These are phyloP conservation scores for Tolypocladium endophyticum DNA, from an alignment of 2,329 filamentous ascomycete species.

Conservation along the genomic window DNA sequence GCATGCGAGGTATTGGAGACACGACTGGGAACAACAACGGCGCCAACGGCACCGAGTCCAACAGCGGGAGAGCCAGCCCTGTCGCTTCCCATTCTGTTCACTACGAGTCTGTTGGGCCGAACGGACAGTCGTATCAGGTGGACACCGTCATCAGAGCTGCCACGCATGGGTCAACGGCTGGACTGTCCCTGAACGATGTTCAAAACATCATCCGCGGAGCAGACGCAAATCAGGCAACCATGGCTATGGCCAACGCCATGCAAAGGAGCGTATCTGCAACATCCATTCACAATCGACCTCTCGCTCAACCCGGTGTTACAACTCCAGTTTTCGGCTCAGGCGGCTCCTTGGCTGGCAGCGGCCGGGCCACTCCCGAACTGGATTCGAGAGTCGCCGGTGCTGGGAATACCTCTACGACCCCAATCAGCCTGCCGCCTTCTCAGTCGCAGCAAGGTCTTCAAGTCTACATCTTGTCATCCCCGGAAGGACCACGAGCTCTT, in stretches of 20 bases:
- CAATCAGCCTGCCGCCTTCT: conserved; percentile 9
- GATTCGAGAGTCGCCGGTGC: conserved; percentile 20
- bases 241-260: conserved; percentile 39
- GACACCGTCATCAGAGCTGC: conserved; percentile 20
- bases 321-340: conserved; percentile 25
- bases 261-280: conserved; percentile 38
- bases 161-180: conserved; percentile 10
- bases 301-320: conserved; percentile 30
- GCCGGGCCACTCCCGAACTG: conserved; percentile 36
- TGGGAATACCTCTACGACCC: conserved; percentile 16
- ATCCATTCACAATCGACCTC: conserved; percentile 25
- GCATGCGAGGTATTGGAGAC: conserved; percentile 30
- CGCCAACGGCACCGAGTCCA: conserved; percentile 11
- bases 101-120: conserved; percentile 20
- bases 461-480: conserved; percentile 52
- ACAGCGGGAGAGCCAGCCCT: conserved; percentile 12
- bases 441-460: conserved; percentile 27
- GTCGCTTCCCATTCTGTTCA: conserved; percentile 17
- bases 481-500: conserved; percentile 46
- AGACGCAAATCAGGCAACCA: conserved; percentile 33
- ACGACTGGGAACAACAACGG: conserved; percentile 9
- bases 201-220: conserved; percentile 34
- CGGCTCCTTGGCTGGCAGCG: conserved; percentile 30
- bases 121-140: conserved; percentile 23
- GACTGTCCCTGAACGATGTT: conserved; percentile 30